Evolutionary conservation across 257 asterid genomes (phyloP).

Genomic region (Capsicum chinense): DNA sequence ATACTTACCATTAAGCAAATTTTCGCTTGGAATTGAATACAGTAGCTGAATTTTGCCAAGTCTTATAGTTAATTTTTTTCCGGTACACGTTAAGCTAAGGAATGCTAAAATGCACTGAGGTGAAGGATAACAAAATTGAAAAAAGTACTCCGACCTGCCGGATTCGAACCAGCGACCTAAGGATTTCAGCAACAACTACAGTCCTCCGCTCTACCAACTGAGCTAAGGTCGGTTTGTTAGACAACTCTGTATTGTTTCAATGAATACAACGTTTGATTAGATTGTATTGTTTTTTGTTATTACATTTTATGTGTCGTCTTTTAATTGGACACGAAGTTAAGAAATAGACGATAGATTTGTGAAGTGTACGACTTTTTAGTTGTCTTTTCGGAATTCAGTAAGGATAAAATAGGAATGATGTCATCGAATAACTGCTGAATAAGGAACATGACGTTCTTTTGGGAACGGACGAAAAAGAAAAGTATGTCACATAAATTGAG

Average conservation of each 20-base stretch:
- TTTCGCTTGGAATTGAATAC: neutral
- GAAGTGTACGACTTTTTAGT: too few relatives aligned
- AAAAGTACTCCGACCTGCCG: constrained; percentile 17
- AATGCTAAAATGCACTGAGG: neutral
- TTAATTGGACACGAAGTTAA: too few relatives aligned
- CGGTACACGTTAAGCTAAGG: constrained; percentile 11
- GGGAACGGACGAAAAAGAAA: too few relatives aligned
- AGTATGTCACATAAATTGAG: too few relatives aligned
- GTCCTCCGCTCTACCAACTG: constrained; percentile 31
- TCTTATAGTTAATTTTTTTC: neutral
- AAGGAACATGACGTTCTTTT: too few relatives aligned
- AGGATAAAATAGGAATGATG: too few relatives aligned
- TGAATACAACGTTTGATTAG: too few relatives aligned
- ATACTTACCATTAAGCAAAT: constrained; percentile 1
- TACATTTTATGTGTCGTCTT: too few relatives aligned
- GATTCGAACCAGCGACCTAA: constrained; percentile 30
- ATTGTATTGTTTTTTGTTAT: too few relatives aligned
- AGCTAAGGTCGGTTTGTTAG: constrained; percentile 9
- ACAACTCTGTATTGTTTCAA: rapidly evolving
- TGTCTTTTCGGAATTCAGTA: too few relatives aligned
- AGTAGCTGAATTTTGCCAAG: neutral
- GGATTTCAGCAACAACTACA: constrained; percentile 4
- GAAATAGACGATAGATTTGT: too few relatives aligned
- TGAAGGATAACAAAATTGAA: neutral
- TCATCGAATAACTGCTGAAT: too few relatives aligned